Base-by-base conservation (phyloP, 2,329 filamentous ascomycete genomes). In the Metarhizium guizhouense region DNA sequence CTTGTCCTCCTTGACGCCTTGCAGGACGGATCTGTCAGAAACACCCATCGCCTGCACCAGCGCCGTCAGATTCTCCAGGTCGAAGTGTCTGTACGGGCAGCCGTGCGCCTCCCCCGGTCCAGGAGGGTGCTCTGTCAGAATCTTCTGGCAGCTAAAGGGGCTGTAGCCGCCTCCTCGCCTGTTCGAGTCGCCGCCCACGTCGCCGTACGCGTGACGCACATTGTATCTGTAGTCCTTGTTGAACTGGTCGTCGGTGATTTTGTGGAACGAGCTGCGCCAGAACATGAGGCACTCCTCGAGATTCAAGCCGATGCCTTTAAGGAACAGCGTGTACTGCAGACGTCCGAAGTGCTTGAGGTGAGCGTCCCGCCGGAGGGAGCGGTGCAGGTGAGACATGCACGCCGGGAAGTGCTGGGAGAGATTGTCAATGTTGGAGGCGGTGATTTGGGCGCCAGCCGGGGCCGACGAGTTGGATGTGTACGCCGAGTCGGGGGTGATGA, bases 181-280 rank as follows among this genome's bases (percentile, higher is more conserved):
- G 67, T 95, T 96, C 20, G 85, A 80, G 71, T 97, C 93, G 56
- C 93, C 93, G 54, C 94, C 94, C 0, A 97, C 94, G 65, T 97
- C 93, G 61, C 94, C 94, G 69, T 97, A 99, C 0, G 79, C 72
- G 78, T 99, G 93, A n/a, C 92, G 88, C 56, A 97, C 83, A 69
- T 99, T 97, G 79, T 99, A 99, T 48, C 88, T 83, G 74, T 99
- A 97, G 68, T 96, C 91, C 68, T 96, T 97, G 73, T 95, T 95
- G 80, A 97, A 99, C 40, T 86, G 86, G 65, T 97, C 93, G 65
- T 97, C 94, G 0, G 89, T 92, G 60, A 95, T 84, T 62, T 90
- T 87, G 68, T 84, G 85, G 80, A 99, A 97, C 32, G 81, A 78
- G 59, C 84, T 81, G 11, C 94, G 86, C 94, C 94, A 99, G 76